These are phyloP conservation scores for Cruciata laevipes DNA, from an alignment of 257 asterid genomes.

Conservation along the genomic window DNA sequence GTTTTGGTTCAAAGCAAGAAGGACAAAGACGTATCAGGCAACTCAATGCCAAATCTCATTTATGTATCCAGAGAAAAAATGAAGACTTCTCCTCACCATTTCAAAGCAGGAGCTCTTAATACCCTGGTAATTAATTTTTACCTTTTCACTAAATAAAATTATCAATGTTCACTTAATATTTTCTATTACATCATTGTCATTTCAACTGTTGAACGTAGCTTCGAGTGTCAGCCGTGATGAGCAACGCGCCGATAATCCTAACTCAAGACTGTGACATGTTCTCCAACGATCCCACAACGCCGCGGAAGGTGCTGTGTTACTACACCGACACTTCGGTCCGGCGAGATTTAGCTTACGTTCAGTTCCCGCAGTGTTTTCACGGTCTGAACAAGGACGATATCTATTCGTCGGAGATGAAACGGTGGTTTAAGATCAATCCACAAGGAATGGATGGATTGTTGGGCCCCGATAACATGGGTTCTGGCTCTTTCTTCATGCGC, in stretches of 20 bases:
- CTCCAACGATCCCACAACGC: conserved; percentile 61
- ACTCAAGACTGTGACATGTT: conserved; percentile 77
- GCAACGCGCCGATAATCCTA: conserved; percentile 55
- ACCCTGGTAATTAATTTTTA: conserved; percentile 60
- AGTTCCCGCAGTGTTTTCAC: conserved; percentile 63
- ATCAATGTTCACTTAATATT: not conserved
- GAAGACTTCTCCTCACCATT: conserved; percentile 41
- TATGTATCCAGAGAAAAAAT: conserved; percentile 66
- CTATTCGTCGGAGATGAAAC: conserved; percentile 51
- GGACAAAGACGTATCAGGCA: conserved; percentile 33
- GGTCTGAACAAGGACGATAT: conserved; percentile 61
- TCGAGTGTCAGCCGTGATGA: conserved; percentile 61
- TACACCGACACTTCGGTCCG: conserved; percentile 22
- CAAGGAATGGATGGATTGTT: conserved; percentile 59
- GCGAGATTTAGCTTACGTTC: conserved; percentile 51
- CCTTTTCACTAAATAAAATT: no score
- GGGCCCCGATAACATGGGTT: conserved; percentile 64
- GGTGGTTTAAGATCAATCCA: conserved; percentile 43
- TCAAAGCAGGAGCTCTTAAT: conserved; percentile 85
- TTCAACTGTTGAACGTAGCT: conserved; percentile 26
- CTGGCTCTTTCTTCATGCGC: conserved; percentile 62
- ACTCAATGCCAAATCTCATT: conserved; percentile 61
- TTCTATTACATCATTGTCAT: no score
- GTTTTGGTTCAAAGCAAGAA: conserved; percentile 32
- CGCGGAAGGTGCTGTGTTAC: conserved; percentile 44